Percentiles rank a stretch among this genome's conserved stretches.
Conservation (phyloP, 768 basidiomycete genomes). For the Xerocomellus amylosporus region DNA sequence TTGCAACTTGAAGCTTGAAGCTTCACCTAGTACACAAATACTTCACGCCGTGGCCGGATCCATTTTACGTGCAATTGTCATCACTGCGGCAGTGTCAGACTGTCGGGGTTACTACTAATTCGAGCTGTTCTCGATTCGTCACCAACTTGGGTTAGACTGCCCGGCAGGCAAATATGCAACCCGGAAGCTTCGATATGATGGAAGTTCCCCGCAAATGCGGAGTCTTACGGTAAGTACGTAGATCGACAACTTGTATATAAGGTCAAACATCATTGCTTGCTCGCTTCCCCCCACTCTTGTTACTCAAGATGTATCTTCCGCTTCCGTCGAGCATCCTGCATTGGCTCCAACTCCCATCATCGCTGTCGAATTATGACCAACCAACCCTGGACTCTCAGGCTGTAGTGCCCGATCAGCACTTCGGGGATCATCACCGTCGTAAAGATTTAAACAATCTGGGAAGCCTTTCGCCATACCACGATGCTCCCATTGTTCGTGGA, state of each 20-base stretch:
- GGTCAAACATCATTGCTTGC: too few relatives aligned
- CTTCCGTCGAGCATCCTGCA: conserved; percentile 4
- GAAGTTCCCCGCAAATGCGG: not conserved
- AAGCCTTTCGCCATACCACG: conserved; percentile 38
- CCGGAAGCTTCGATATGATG: not conserved
- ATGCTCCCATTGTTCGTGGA: conserved; percentile 28
- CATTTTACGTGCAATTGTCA: too few relatives aligned
- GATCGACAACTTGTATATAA: not conserved
- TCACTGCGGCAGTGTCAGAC: too few relatives aligned
- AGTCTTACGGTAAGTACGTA: not conserved
- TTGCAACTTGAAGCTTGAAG: too few relatives aligned
- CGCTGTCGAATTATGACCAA: not conserved
- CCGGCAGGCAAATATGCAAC: not conserved
- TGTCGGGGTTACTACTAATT: too few relatives aligned
- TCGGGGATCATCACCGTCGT: not conserved
- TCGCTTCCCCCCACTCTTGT: not conserved
- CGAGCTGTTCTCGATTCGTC: too few relatives aligned
- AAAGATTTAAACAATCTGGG: conserved; percentile 25
- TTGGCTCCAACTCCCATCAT: conserved; percentile 14
- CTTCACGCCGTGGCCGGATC: too few relatives aligned
- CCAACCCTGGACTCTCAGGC: too few relatives aligned
- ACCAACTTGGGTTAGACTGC: too few relatives aligned
- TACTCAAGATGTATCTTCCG: conserved; percentile 19
- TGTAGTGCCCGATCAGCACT: not conserved
- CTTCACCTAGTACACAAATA: too few relatives aligned